Evolutionary conservation across 805 yeast genomes (phyloP), one percentile per base, ranked within the genome.

Genomic region (Blastobotrys mokoenaii): DNA sequence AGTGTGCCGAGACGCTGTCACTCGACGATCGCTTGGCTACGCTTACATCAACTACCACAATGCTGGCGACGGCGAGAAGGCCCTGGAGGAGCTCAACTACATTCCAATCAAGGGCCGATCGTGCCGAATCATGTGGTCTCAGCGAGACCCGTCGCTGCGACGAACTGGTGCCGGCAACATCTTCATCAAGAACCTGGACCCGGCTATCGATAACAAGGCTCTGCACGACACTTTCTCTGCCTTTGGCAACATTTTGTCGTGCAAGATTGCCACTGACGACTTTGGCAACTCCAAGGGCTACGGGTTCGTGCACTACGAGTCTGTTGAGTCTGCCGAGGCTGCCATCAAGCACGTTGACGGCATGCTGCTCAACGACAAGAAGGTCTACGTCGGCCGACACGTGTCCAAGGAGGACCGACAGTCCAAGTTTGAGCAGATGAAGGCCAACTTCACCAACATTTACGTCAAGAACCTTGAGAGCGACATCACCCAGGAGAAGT

Each of bases 61-160:
- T 68, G 71, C 76, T 57, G 84, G 76, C 53, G 97, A 93, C 64
- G 97, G 96, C 64, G 88, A 82, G 72, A 81, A 77, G 64, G 98
- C 98, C 52, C 74, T 93, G 67, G 95, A 88, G 66, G 93, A 87
- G 71, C 79, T 93, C 71, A 93, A 90, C 86, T 93, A 93, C 76
- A 71, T 88, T 49, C 80, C 80, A 62, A 81, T 93, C 72, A 89
- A 89, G 70, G 97, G 96, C 64, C 86, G 83, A 64, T 88, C 96
- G 62, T 88, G 97, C 74, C 87, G 98, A 72, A 90, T 93, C 74
- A 93, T 93, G 97, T 88, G 97, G 97, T 88, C 97, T 57, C 97
- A 93, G 76, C 87, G 97, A 73, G 97, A 93, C 68, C 97, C 98
- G 55, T 77, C 96, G 51, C 69, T 81, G 62, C 85, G 98, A 78